Base-by-base conservation (phyloP, 2,329 filamentous ascomycete species). In the Xylariaceae sp. region DNA sequence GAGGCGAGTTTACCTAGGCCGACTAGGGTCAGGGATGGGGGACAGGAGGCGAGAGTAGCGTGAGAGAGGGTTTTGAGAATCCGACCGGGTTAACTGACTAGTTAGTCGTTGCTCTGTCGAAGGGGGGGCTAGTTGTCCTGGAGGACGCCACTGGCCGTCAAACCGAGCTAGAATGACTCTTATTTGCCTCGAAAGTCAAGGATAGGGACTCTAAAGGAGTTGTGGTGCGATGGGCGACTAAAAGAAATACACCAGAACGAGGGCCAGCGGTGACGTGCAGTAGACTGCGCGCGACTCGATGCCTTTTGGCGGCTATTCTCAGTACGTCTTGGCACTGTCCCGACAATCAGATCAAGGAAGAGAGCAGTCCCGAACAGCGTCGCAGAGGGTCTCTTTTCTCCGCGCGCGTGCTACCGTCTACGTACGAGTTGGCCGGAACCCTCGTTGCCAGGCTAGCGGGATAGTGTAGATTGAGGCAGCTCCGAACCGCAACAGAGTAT, bases 131-230 rank as follows among this genome's bases (percentile, higher is more conserved):
- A 58, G 46, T 58, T 53, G 49, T 56, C 42, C 51, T 52, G 56
- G 29, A 56, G 50, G 49, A 50, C 56, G 61, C 62, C 65, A 61
- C 64, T 63, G 64, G 57, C 54, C 55, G 46, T 50, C 53, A 50
- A 54, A 54, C 56, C 57, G 51, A 59, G 58, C 62, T 64, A 67
- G 60, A 65, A 63, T 66, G 65, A 65, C 65, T 67, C 64, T 66
- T 65, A 53, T 61, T 62, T 60, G 48, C 56, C 54, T 56, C 51
- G 60, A 43, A 19, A 44, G 56, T 54, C 47, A 41, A 59, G 31
- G 51, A 50, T 48, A 43, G 47, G 35, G 19, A 19, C 19, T 19
- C 19, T 19, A 19, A 19, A 19, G 19, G 50, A 58, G 47, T 47
- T 49, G 53, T 41, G 43, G 32, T 45, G 43, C 51, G 50, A 59